Evolutionary conservation across 1,284 basidiomycete species (phyloP).

Genomic region (Pulchroboletus neoregius): DNA sequence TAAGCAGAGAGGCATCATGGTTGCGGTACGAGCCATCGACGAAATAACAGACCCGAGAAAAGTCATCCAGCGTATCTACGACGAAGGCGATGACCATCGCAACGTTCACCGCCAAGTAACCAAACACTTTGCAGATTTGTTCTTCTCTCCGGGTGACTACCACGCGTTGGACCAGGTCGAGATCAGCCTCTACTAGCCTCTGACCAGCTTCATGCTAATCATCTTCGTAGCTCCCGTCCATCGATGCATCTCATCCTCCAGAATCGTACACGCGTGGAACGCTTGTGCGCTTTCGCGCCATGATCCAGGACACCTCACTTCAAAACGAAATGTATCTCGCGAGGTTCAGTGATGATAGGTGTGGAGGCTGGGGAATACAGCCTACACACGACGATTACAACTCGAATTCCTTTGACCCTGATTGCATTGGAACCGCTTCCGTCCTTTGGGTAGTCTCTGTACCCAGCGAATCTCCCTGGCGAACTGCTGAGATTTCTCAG

Average conservation of each 20-base stretch:
- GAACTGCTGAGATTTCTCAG: conserved; percentile 37
- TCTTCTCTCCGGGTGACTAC: conserved; percentile 33
- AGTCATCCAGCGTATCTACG: conserved; percentile 46
- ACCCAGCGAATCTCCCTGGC: conserved; percentile 60
- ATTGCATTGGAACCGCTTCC: conserved; percentile 55
- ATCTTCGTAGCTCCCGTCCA: conserved; percentile 48
- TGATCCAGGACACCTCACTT: conserved; percentile 77
- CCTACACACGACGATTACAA: conserved; percentile 32
- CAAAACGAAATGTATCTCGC: conserved; percentile 69
- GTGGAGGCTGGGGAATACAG: conserved; percentile 68
- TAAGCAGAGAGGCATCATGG: conserved; percentile 38
- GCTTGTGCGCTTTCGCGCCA: conserved; percentile 65
- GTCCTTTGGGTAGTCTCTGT: conserved; percentile 69
- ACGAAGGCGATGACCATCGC: conserved; percentile 5
- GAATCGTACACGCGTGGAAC: conserved; percentile 44
- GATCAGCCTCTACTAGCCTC: neutral
- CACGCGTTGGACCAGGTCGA: conserved; percentile 44
- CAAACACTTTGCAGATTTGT: conserved; percentile 48
- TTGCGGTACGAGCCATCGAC: conserved; percentile 48
- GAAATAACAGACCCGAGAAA: conserved; percentile 47
- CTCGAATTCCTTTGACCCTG: conserved; percentile 38
- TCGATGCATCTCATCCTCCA: conserved; percentile 47
- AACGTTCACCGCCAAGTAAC: conserved; percentile 42
- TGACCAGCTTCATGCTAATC: conserved; percentile 1
- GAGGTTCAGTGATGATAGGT: conserved; percentile 37